phyloP scores from a whole-genome alignment of 768 basidiomycete species.

The Termitomyces sp. region DNA sequence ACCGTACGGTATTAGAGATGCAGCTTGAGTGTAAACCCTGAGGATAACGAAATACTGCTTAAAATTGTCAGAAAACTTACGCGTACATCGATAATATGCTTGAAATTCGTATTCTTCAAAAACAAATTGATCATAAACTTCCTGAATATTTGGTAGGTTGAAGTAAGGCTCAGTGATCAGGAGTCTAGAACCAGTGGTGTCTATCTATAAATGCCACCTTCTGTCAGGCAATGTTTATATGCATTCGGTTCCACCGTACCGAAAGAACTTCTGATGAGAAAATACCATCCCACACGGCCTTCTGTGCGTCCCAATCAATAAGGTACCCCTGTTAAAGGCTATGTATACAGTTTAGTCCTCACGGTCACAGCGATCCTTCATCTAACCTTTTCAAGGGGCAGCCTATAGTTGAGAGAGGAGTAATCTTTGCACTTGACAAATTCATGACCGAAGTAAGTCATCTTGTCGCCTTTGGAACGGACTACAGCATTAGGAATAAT shows the following conservation, averaged over 20 bases:
- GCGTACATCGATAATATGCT: slow-evolving; percentile 74
- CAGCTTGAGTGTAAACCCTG: slow-evolving; percentile 44
- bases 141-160: slow-evolving; percentile 88
- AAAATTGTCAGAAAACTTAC: slow-evolving; percentile 40
- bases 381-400: slow-evolving; percentile 84
- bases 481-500: slow-evolving; percentile 78
- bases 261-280: slow-evolving; percentile 70
- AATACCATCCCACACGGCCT: slow-evolving; percentile 88
- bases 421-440: slow-evolving; percentile 71
- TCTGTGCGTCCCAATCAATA: slow-evolving; percentile 94
- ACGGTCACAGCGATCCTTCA: slow-evolving; percentile 9
- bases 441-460: slow-evolving; percentile 84
- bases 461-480: slow-evolving; percentile 78
- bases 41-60: not conserved
- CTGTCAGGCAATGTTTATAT: not conserved
- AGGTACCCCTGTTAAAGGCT: slow-evolving; percentile 67
- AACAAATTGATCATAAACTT: slow-evolving; percentile 90
- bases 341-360: slow-evolving; percentile 13
- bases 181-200: slow-evolving; percentile 67
- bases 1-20: slow-evolving; percentile 73
- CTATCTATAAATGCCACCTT: slow-evolving; percentile 42
- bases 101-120: slow-evolving; percentile 96
- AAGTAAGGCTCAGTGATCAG: slow-evolving; percentile 93
- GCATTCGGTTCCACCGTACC: slow-evolving; percentile 30
- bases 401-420: slow-evolving; percentile 73